Evolutionary conservation across 164 flowering plant species (phyloP).

Genomic region (Protea cynaroides): DNA sequence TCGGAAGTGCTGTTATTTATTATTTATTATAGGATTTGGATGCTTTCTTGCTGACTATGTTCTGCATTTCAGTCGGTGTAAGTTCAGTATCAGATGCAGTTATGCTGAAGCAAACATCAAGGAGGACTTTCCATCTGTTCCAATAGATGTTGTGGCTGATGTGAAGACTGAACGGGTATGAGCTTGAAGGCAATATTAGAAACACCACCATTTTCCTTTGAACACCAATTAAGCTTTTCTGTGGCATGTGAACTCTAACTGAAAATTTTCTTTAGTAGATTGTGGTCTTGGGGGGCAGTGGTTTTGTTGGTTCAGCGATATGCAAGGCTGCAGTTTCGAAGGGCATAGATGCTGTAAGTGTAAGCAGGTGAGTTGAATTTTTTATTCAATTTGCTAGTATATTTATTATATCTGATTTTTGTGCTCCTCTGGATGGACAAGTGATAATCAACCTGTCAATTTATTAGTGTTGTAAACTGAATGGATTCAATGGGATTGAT

Average conservation of each 20-base stretch:
- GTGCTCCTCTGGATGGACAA: neutral
- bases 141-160: slow-evolving; percentile 84
- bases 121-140: slow-evolving; percentile 33
- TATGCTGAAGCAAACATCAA: slow-evolving; percentile 47
- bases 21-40: neutral
- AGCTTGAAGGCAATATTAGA: neutral
- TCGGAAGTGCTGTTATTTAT: neutral
- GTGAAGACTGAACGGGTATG: slow-evolving; percentile 73
- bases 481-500: no score
- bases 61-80: slow-evolving; percentile 23
- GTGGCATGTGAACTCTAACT: slow-evolving; percentile 5
- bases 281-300: slow-evolving; percentile 93
- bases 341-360: slow-evolving; percentile 81
- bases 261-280: slow-evolving; percentile 40
- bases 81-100: slow-evolving; percentile 45
- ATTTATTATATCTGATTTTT: neutral
- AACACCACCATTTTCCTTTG: neutral
- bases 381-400: neutral
- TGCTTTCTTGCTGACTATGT: neutral
- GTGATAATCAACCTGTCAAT: no score
- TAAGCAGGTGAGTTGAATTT: slow-evolving; percentile 68
- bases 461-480: no score
- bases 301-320: slow-evolving; percentile 96
- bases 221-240: slow-evolving; percentile 1
- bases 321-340: slow-evolving; percentile 93